These are phyloP conservation scores for Candida awuae DNA, from an alignment of 805 yeast genomes.

Conservation along the genomic window DNA sequence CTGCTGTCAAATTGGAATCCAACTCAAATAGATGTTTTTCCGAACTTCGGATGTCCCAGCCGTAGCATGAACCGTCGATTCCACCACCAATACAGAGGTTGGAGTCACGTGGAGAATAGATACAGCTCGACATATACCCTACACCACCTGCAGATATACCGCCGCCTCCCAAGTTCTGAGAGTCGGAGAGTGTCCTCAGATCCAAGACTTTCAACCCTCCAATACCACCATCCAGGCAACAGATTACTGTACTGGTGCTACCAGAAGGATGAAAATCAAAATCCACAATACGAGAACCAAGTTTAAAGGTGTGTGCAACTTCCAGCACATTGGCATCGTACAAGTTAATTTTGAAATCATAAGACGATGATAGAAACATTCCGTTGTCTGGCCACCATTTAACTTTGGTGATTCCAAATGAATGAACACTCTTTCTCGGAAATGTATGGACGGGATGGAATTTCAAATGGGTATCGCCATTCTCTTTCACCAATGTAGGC, in stretches of 20 bases:
- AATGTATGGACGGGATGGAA: conserved; percentile 18
- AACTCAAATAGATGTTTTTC: conserved; percentile 54
- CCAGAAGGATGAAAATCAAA: conserved; percentile 51
- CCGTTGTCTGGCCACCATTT: conserved; percentile 95
- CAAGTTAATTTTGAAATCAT: conserved; percentile 64
- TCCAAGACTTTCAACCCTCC: conserved; percentile 52
- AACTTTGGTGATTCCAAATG: conserved; percentile 63
- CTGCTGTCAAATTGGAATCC: conserved; percentile 36
- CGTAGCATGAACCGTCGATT: conserved; percentile 65
- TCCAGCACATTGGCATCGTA: conserved; percentile 70
- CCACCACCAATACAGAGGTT: conserved; percentile 72
- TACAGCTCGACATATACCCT: conserved; percentile 25
- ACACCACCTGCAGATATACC: conserved; percentile 24
- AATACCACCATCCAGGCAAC: conserved; percentile 54
- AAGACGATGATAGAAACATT: conserved; percentile 74
- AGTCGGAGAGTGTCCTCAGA: conserved; percentile 60
- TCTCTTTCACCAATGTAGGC: conserved; percentile 5
- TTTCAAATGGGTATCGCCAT: conserved; percentile 10
- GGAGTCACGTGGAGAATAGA: conserved; percentile 63
- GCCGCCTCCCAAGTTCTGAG: conserved; percentile 51
- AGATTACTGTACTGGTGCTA: conserved; percentile 49
- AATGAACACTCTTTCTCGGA: conserved; percentile 41
- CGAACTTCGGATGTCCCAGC: conserved; percentile 82
- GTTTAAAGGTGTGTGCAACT: conserved; percentile 58
- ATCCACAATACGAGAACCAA: conserved; percentile 56